Conservation (phyloP, 1,284 basidiomycete species). For the Cerrena zonata region DNA sequence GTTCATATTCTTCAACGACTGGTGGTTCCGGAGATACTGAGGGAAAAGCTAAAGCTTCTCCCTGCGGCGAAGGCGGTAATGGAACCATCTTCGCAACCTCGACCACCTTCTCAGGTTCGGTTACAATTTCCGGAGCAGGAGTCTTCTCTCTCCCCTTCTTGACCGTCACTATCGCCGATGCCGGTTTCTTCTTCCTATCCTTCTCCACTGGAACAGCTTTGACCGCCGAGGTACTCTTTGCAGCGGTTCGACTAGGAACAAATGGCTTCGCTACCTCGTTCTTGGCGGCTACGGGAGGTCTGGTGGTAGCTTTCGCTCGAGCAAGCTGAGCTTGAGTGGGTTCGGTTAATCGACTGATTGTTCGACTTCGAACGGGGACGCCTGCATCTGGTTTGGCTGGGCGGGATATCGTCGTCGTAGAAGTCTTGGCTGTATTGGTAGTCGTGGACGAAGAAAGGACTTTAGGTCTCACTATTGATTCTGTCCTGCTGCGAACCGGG, state of each 20-base stretch:
- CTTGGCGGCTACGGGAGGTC: background rate
- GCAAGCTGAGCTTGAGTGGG: constrained; percentile 7
- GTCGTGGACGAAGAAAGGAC: background rate
- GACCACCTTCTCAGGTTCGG: background rate
- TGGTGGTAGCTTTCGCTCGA: constrained; percentile 1
- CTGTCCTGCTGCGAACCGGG: background rate
- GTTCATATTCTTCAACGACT: background rate
- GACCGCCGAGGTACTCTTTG: background rate
- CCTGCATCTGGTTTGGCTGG: background rate
- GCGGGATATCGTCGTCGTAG: background rate
- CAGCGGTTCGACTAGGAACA: background rate
- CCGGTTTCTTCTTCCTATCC: background rate
- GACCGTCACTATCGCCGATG: no score
- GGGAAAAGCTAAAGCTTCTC: background rate
- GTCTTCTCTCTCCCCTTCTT: background rate
- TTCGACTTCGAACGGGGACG: background rate
- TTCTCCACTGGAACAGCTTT: background rate
- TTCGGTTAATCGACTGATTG: constrained; percentile 3
- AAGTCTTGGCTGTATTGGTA: background rate
- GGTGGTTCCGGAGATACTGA: background rate
- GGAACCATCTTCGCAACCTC: background rate
- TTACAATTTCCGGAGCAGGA: background rate
- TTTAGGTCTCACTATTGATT: background rate
- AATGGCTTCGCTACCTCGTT: constrained; percentile 1
- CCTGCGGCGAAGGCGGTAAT: background rate